A percentile compares a stretch with the other conserved stretches of the same genome.
These are phyloP conservation scores for Fusarium kyushuense DNA, from an alignment of 2,329 filamentous ascomycete species.

Conservation along the genomic window DNA sequence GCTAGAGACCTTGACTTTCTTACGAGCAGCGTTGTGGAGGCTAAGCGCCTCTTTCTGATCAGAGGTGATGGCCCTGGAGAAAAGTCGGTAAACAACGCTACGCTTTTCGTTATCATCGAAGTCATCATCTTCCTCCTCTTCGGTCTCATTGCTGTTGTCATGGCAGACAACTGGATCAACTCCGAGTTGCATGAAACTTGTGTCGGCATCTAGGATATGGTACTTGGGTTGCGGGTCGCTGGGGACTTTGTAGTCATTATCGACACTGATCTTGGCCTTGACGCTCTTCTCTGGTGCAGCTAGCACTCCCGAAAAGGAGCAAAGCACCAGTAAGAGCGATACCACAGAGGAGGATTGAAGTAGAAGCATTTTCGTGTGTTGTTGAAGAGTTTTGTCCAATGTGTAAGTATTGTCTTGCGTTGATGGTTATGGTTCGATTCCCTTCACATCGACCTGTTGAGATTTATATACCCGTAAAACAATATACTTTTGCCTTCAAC, in stretches of 20 bases:
- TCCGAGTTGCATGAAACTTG: background rate
- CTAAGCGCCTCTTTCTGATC: constrained; percentile 33
- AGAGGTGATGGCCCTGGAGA: constrained; percentile 24
- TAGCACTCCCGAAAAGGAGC: constrained; percentile 1
- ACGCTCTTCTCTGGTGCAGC: constrained; percentile 16
- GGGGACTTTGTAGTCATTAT: constrained; percentile 6
- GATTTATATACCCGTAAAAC: background rate
- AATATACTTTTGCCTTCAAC: background rate
- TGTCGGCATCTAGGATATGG: background rate
- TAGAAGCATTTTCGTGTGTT: constrained; percentile 27
- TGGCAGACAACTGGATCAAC: background rate
- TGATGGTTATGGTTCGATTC: rapidly evolving
- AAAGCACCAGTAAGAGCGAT: constrained; percentile 21
- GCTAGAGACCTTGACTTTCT: constrained; percentile 27
- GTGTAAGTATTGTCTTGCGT: background rate
- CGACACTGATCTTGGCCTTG: background rate
- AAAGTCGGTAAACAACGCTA: background rate
- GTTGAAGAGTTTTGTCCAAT: background rate
- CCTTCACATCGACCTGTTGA: too few relatives aligned
- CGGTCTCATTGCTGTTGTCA: background rate
- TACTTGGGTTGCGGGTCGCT: background rate
- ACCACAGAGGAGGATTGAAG: constrained; percentile 13
- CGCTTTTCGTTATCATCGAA: background rate
- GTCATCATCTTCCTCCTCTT: background rate
- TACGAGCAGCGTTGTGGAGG: constrained; percentile 37